Conservation (phyloP, 306 rosid genomes). For the Cercis canadensis region DNA sequence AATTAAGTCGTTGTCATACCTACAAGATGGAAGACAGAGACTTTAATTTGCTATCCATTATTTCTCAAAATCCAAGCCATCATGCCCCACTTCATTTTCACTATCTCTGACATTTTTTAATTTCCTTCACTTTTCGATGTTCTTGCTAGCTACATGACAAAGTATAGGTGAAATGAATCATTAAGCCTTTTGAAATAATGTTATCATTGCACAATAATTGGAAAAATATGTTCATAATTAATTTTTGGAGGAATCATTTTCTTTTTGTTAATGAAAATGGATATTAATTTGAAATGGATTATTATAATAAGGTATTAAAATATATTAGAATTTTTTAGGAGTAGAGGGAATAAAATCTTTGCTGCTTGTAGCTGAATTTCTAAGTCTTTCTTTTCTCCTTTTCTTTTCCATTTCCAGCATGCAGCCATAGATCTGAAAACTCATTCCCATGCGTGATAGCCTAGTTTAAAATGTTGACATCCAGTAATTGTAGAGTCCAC, state of each 20-base stretch:
- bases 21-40: conserved; percentile 53
- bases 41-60: conserved; percentile 36
- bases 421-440: conserved; percentile 33
- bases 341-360: too few relatives aligned
- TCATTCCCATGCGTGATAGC: conserved; percentile 28
- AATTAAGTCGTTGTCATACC: conserved; percentile 46
- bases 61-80: conserved; percentile 40
- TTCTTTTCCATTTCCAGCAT: conserved; percentile 34
- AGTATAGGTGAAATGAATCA: conserved; percentile 14
- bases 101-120: conserved; percentile 19
- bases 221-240: not conserved
- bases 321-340: too few relatives aligned
- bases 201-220: conserved; percentile 56
- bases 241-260: too few relatives aligned
- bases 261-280: too few relatives aligned
- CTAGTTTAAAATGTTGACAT: conserved; percentile 48
- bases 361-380: conserved; percentile 15
- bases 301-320: too few relatives aligned
- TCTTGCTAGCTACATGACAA: conserved; percentile 38
- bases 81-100: conserved; percentile 40
- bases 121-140: conserved; percentile 4
- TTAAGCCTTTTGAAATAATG: conserved; percentile 41
- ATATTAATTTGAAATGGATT: too few relatives aligned
- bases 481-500: conserved; percentile 44
- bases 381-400: conserved; percentile 18